Evolutionary conservation across 108 stramenopile genomes (phyloP), one percentile per base, ranked within the genome.

Genomic region (Cylindrotheca closterium): DNA sequence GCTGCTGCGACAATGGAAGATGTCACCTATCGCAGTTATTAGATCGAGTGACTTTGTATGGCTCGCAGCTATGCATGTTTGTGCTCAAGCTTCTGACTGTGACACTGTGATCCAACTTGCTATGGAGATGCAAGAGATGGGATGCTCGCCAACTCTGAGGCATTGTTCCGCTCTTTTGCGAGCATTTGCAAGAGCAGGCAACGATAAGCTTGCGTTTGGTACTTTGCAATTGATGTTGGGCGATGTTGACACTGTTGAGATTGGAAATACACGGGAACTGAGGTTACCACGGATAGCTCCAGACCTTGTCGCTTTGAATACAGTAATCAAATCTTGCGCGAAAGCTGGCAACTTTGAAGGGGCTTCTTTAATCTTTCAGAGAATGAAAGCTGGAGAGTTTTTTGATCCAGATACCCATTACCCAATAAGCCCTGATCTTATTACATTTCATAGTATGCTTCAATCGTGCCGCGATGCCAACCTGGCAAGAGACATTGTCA

Each of bases 381-480:
- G 54, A 42, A 75, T 86, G 58, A 58, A 77, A 58, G 51, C 61
- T 34, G 75, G 71, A 54, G 56, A 81, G 0, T 67, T 77, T 60
- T 30, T 3, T 33, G 58, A 70, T 70, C 32, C 66, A 18, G 22
- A 30, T 19, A 45, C 31, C 47, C 10, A 18, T 15, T 24, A 25
- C 18, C 4, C 59, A 61, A 32, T 75, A 19, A 49, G 55, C 47
- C 51, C 67, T 37, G 82, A 87, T 54, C 58, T 71, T 17, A 74
- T 84, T 15, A 75, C 68, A 15, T 85, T 79, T 61, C 83, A 87
- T 51, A 74, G 67, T 17, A 65, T 83, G 30, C 22, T 90, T 4
- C 47, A 70, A 2, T 74, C 81, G 0, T 87, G 83, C 34, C 37
- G 27, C 1, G 53, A 71, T 47, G 30, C 81, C n/a, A 51, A 51